Conservation (phyloP, 768 basidiomycete species). For the Dentipellis fragilis region DNA sequence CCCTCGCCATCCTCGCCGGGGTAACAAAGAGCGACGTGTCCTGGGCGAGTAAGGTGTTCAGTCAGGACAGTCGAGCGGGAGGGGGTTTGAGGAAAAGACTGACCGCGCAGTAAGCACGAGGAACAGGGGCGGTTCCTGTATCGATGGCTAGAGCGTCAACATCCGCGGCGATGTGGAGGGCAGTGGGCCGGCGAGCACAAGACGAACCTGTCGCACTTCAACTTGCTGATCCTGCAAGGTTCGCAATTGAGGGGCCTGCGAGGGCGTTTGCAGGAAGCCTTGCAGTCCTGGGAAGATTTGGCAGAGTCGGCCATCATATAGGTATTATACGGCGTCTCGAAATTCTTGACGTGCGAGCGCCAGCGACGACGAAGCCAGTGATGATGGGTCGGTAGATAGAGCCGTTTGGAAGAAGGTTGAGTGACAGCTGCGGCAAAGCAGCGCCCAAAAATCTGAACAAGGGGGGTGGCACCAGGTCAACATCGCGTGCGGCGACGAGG, state of each 20-base stretch:
- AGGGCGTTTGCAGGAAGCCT: conserved; percentile 10
- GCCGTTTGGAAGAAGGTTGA: too few relatives aligned
- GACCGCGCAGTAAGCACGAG: conserved; percentile 13
- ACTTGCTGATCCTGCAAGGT: conserved; percentile 14
- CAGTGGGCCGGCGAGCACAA: too few relatives aligned
- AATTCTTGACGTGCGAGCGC: too few relatives aligned
- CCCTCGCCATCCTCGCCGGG: conserved; percentile 11
- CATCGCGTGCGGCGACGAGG: too few relatives aligned
- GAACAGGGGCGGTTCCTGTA: conserved; percentile 13
- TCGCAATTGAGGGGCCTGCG: conserved; percentile 14
- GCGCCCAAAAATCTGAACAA: too few relatives aligned
- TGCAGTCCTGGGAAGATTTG: conserved; percentile 4
- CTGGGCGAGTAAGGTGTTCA: conserved; percentile 1
- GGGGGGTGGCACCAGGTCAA: too few relatives aligned
- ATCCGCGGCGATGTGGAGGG: not conserved
- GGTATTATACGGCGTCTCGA: too few relatives aligned
- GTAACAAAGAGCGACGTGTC: conserved; percentile 13
- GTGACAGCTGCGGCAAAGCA: too few relatives aligned
- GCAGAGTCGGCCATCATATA: not conserved
- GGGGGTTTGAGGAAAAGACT: not conserved
- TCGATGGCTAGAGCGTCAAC: not conserved
- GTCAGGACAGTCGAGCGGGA: not conserved
- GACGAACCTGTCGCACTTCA: conserved; percentile 14
- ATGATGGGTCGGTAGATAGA: too few relatives aligned
- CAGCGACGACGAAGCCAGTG: too few relatives aligned